Conservation (phyloP, 805 yeast species). For the Candida glaebosa region DNA sequence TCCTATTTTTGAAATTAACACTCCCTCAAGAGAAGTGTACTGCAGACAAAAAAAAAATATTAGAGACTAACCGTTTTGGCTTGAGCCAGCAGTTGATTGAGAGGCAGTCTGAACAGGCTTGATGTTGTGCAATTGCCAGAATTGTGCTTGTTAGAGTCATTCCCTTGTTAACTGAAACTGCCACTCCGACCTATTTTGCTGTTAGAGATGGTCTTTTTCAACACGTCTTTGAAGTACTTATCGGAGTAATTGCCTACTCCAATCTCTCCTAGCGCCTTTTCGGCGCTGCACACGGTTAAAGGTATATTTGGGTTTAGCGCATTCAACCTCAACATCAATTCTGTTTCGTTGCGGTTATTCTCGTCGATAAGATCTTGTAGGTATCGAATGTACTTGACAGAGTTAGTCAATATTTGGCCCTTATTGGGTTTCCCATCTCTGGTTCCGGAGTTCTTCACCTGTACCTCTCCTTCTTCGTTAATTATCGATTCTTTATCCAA, state of each 20-base stretch:
- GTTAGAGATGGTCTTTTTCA: slow-evolving; percentile 8
- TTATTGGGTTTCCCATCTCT: background rate
- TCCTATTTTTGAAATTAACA: background rate
- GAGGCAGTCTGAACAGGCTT: no score
- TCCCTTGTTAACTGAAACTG: slow-evolving; percentile 6
- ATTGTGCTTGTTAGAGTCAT: no score
- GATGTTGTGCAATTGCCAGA: no score
- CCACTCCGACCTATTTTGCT: slow-evolving; percentile 17
- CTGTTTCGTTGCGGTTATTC: background rate
- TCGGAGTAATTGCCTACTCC: background rate
- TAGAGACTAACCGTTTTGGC: no score
- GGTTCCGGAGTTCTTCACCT: background rate
- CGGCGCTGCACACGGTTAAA: background rate
- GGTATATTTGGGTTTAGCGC: background rate
- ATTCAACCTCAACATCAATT: background rate
- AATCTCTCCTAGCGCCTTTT: background rate
- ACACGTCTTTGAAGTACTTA: background rate
- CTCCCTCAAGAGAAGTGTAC: background rate
- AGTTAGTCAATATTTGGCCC: background rate
- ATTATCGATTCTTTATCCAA: slow-evolving; percentile 8
- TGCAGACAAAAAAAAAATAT: no score
- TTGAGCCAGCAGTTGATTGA: no score
- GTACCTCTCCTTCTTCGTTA: background rate
- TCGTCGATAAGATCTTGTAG: background rate
- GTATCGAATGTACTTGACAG: background rate